Conservation (phyloP, 345 rosid species). For the Kernera saxatilis region DNA sequence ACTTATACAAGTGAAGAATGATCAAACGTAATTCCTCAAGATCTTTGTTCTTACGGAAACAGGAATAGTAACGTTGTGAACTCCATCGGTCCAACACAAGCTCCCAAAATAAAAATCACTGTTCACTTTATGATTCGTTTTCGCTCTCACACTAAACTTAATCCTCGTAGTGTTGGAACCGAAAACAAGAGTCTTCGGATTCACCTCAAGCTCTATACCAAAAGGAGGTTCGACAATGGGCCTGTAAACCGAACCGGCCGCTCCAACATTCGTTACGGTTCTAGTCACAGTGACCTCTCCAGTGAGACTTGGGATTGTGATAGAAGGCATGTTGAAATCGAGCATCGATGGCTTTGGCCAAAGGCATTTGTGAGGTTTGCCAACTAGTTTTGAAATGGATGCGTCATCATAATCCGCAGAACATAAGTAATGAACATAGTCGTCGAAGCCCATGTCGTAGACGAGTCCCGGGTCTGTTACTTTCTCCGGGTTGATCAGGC, state of each 20-base stretch:
- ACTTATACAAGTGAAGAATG: not conserved
- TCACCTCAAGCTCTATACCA: slow-evolving; percentile 29
- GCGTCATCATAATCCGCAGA: slow-evolving; percentile 40
- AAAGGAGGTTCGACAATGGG: slow-evolving; percentile 27
- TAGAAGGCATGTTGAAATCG: slow-evolving; percentile 47
- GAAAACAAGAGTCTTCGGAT: slow-evolving; percentile 31
- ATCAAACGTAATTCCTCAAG: slow-evolving; percentile 16
- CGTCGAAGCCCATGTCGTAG: slow-evolving; percentile 47
- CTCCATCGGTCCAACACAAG: slow-evolving; percentile 42
- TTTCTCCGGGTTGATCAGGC: slow-evolving; percentile 43
- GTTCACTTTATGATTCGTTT: slow-evolving; percentile 26
- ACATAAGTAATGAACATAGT: slow-evolving; percentile 56
- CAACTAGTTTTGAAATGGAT: slow-evolving; percentile 37
- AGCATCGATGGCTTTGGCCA: slow-evolving; percentile 16
- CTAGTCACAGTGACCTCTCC: slow-evolving; percentile 13
- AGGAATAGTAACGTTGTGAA: slow-evolving; percentile 39
- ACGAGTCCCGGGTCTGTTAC: slow-evolving; percentile 58
- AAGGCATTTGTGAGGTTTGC: slow-evolving; percentile 17
- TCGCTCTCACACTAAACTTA: slow-evolving; percentile 28
- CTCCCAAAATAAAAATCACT: slow-evolving; percentile 44
- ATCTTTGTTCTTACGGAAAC: slow-evolving; percentile 41
- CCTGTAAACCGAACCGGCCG: slow-evolving; percentile 14
- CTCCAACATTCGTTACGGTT: slow-evolving; percentile 29
- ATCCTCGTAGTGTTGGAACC: slow-evolving; percentile 5
- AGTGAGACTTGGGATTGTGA: slow-evolving; percentile 46